Evolutionary conservation across 495 filamentous ascomycete species (phyloP).

Genomic region (Neurospora intermedia): DNA sequence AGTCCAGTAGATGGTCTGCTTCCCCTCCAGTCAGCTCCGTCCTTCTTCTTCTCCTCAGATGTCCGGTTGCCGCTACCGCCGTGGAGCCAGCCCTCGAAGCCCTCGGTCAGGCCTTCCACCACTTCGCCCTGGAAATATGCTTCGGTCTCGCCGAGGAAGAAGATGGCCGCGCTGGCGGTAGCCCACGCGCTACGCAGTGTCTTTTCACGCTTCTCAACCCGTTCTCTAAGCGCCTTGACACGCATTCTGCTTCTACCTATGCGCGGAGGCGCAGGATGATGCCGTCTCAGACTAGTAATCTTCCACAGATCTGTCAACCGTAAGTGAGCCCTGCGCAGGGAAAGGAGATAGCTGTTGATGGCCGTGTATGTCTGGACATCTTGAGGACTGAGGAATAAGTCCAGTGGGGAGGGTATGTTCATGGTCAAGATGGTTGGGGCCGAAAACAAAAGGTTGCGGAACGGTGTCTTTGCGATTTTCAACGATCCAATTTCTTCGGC

Average conservation of each 20-base stretch:
- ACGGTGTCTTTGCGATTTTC: conserved; percentile 39
- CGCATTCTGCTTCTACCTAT: conserved; percentile 44
- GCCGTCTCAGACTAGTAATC: conserved; percentile 61
- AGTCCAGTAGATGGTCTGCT: background rate
- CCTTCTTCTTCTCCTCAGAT: conserved; percentile 6
- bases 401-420: conserved; percentile 67
- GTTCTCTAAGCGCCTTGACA: conserved; percentile 37
- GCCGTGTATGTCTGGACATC: conserved; percentile 71
- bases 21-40: background rate
- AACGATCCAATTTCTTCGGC: conserved; percentile 11
- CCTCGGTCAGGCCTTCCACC: conserved; percentile 65
- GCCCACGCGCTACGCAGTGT: conserved; percentile 79
- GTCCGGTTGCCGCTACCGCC: conserved; percentile 20
- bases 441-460: conserved; percentile 76
- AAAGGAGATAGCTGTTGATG: conserved; percentile 78
- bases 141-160: conserved; percentile 77
- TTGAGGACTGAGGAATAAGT: conserved; percentile 68
- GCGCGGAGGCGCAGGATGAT: conserved; percentile 56
- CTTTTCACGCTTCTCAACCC: conserved; percentile 45
- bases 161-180: conserved; percentile 68
- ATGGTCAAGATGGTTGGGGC: conserved; percentile 60
- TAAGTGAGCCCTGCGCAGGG: conserved; percentile 71
- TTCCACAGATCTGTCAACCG: conserved; percentile 77
- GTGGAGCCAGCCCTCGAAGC: conserved; percentile 42
- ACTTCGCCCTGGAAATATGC: conserved; percentile 86